Conservation (phyloP, 208 protist genomes). For the Porcisia hertigi region DNA sequence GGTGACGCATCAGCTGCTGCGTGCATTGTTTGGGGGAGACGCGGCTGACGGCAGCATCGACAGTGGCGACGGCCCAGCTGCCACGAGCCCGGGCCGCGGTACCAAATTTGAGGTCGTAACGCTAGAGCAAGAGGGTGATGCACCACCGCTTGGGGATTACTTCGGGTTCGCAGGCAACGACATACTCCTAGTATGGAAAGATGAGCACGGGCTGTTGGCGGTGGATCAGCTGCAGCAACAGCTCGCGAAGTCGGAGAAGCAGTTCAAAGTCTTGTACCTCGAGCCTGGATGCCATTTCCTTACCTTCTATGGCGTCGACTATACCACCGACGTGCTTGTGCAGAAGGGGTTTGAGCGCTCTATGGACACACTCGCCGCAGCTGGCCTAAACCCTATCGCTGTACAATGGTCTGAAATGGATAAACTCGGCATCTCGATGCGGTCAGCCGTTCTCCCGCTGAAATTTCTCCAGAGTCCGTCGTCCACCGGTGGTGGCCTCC, state of each 20-base stretch:
- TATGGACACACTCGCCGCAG: slow-evolving; percentile 87
- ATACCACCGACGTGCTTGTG: slow-evolving; percentile 81
- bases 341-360: slow-evolving; percentile 91
- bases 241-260: slow-evolving; percentile 15
- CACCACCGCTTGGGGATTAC: slow-evolving; percentile 91
- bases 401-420: slow-evolving; percentile 94
- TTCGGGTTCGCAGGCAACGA: slow-evolving; percentile 92
- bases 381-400: slow-evolving; percentile 89
- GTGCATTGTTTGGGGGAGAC: slow-evolving; percentile 53
- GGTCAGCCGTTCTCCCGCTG: slow-evolving; percentile 76
- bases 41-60: slow-evolving; percentile 1
- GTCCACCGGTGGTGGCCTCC: slow-evolving; percentile 50
- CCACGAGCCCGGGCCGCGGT: neutral
- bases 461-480: slow-evolving; percentile 79
- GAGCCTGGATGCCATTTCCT: slow-evolving; percentile 93
- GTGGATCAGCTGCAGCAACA: slow-evolving; percentile 91
- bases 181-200: slow-evolving; percentile 88
- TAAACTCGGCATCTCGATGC: slow-evolving; percentile 92
- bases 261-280: slow-evolving; percentile 71
- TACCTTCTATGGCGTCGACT: slow-evolving; percentile 87
- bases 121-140: slow-evolving; percentile 89
- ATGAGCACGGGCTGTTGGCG: slow-evolving; percentile 90
- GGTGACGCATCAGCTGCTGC: slow-evolving; percentile 73
- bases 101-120: slow-evolving; percentile 78
- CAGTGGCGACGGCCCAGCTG: neutral